These are phyloP conservation scores for Conringia planisiliqua DNA, from an alignment of 345 rosid genomes.

Conservation along the genomic window DNA sequence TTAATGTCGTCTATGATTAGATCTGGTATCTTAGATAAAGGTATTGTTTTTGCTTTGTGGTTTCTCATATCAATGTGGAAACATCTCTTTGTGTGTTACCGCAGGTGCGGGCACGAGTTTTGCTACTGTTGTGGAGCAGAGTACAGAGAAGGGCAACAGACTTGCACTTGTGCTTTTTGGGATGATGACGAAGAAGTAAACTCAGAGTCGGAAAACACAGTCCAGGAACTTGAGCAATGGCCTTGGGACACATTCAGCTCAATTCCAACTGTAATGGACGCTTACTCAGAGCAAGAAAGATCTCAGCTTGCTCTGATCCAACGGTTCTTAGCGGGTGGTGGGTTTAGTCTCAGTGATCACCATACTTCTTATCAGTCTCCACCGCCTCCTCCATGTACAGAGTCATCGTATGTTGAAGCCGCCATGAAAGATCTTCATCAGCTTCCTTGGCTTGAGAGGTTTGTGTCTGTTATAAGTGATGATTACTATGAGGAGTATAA, in stretches of 20 bases:
- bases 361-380: constrained; percentile 68
- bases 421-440: constrained; percentile 94
- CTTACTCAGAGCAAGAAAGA: constrained; percentile 93
- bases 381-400: constrained; percentile 85
- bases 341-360: constrained; percentile 82
- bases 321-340: constrained; percentile 89
- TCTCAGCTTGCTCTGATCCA: constrained; percentile 90
- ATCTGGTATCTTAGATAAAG: not conserved
- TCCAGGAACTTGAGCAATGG: constrained; percentile 93
- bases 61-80: not conserved
- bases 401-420: constrained; percentile 70
- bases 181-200: constrained; percentile 59
- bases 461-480: constrained; percentile 94
- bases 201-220: constrained; percentile 47
- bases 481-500: constrained; percentile 76
- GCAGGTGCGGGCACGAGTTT: constrained; percentile 93
- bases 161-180: constrained; percentile 91
- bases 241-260: constrained; percentile 91
- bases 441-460: constrained; percentile 99
- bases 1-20: not conserved
- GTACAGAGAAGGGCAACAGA: constrained; percentile 70
- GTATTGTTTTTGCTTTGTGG: not conserved
- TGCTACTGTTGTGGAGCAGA: constrained; percentile 95
- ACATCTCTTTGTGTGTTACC: constrained; percentile 4
- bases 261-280: constrained; percentile 78